Evolutionary conservation across 768 basidiomycete genomes (phyloP), one percentile per base, ranked within the genome.

Genomic region (Hericium alpestre): DNA sequence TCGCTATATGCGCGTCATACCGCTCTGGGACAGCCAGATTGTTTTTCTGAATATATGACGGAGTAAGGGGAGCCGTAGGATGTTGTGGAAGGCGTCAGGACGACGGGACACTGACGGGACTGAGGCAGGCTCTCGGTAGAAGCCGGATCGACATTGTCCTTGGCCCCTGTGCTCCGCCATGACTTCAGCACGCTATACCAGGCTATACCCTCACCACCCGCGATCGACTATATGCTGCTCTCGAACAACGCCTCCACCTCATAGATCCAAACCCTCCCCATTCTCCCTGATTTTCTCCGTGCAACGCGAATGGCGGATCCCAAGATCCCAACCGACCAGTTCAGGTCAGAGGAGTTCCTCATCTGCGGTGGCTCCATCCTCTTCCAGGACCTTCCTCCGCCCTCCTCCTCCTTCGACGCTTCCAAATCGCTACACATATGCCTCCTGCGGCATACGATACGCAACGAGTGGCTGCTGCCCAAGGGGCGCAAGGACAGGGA

Each of bases 401-500:
- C 43, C 43, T 46, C 43, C n/a, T 20, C 43, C 16, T 8, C 43
- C 43, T 46, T 46, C 43, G 43, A 46, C 43, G 11, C 43, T 20
- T 16, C 13, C 8, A 46, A 50, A 4, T 63, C 63, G 4, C 58
- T 66, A 6, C 51, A 68, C 51, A 59, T 72, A 38, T 70, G 71
- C 57, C 61, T 69, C n/a, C 58, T 73, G 9, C 63, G 61, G 49
- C 66, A 71, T 41, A 59, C 54, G 38, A 58, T 56, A 2, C 65
- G 68, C 27, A 50, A 65, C 23, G 68, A 72, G 48, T 72, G 68
- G 62, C 62, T 81, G 5, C 75, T 84, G 12, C 80, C 84, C 38
- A 85, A 84, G 59, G 84, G 83, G 5, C 74, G 81, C 37, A 84
- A 84, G 63, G 81, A 84, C 64, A 65, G 71, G 20, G 76, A 76